These are phyloP conservation scores for Vitis rotundifolia DNA, from an alignment of 164 flowering plant genomes.

Conservation along the genomic window DNA sequence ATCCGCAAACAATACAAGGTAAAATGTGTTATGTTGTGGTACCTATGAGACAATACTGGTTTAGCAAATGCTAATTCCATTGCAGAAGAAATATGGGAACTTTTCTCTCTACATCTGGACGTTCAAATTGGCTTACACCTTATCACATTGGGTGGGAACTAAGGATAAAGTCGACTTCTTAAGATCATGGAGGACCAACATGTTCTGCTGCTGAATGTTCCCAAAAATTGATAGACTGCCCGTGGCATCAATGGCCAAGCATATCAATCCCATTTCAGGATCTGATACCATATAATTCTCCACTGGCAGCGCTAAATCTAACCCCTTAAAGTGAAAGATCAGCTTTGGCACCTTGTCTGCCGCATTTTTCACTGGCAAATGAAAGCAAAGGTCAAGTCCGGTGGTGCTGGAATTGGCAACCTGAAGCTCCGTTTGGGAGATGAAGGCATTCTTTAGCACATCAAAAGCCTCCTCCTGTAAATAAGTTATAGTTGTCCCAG, in stretches of 20 bases:
- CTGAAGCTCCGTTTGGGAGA: neutral
- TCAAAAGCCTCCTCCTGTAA: constrained; percentile 1
- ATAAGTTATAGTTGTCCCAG: constrained; percentile 10
- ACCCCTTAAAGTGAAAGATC: constrained; percentile 9
- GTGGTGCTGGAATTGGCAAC: neutral
- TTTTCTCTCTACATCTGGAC: no score
- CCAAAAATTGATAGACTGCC: neutral
- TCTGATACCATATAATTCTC: constrained; percentile 15
- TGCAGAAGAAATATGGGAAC: no score
- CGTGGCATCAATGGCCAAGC: constrained; percentile 12
- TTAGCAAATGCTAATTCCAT: no score
- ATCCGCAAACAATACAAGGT: no score
- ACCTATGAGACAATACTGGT: no score
- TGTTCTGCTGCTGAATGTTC: constrained; percentile 20
- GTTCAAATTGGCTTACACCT: no score
- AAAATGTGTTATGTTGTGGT: no score
- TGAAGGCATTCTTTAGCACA: constrained; percentile 1
- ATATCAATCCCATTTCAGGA: constrained; percentile 2
- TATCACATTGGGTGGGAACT: no score
- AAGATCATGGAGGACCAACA: constrained; percentile 11
- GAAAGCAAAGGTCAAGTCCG: constrained; percentile 14
- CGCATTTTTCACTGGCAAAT: neutral
- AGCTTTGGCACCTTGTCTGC: constrained; percentile 7
- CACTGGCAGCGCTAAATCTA: constrained; percentile 9
- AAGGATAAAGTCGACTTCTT: constrained; percentile 4